These are phyloP conservation scores for Agaricus blazei DNA, from an alignment of 768 basidiomycete genomes.

Conservation along the genomic window DNA sequence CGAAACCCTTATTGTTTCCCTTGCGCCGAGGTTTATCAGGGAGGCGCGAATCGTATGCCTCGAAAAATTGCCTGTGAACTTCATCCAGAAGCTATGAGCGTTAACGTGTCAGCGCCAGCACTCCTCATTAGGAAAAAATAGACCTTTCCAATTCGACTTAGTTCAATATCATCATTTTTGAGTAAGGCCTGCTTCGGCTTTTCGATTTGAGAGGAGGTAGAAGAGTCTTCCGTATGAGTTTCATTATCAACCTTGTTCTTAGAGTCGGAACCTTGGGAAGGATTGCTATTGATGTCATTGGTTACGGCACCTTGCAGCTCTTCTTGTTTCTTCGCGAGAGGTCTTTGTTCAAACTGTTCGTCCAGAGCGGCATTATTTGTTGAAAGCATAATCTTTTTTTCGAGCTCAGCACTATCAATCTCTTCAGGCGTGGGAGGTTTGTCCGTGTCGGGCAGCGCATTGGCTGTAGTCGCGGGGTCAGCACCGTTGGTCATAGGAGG, in stretches of 20 bases:
- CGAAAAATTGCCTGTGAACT: constrained; percentile 76
- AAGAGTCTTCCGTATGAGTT: constrained; percentile 17
- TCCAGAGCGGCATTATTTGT: constrained; percentile 75
- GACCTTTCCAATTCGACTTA: constrained; percentile 76
- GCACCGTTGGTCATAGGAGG: not conserved
- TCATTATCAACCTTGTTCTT: constrained; percentile 1
- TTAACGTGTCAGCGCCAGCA: not conserved
- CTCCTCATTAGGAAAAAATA: not conserved
- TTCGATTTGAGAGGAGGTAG: constrained; percentile 28
- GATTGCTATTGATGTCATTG: constrained; percentile 14
- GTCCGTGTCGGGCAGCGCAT: constrained; percentile 16
- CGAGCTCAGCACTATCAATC: constrained; percentile 37
- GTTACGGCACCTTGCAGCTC: constrained; percentile 50
- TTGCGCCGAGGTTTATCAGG: constrained; percentile 25
- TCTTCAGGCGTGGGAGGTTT: constrained; percentile 29
- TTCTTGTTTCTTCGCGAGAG: constrained; percentile 85
- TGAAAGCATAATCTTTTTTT: constrained; percentile 46
- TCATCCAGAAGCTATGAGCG: constrained; percentile 65
- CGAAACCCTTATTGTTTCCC: constrained; percentile 35
- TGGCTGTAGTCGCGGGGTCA: constrained; percentile 10
- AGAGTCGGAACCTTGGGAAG: not conserved
- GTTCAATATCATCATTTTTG: constrained; percentile 83
- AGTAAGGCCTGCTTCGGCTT: constrained; percentile 69
- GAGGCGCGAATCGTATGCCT: constrained; percentile 48
- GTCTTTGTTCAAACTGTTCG: constrained; percentile 80